Conservation (phyloP, 768 basidiomycete genomes). For the Collybia sordida region DNA sequence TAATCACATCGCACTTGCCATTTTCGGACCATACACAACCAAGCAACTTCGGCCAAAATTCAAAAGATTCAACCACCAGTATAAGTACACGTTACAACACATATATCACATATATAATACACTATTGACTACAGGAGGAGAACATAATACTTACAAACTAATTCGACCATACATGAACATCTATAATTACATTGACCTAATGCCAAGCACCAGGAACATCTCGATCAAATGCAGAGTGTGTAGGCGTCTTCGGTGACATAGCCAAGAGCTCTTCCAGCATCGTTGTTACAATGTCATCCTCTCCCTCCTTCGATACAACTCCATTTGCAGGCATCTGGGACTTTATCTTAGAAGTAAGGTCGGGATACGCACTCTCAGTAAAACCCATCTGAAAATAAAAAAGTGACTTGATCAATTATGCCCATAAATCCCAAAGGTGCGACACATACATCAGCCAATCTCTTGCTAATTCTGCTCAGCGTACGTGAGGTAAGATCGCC, state of each 20-base stretch:
- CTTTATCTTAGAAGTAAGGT: conserved; percentile 48
- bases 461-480: conserved; percentile 49
- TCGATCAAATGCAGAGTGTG: conserved; percentile 34
- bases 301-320: conserved; percentile 48
- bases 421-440: background rate
- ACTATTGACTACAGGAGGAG: too few species aligned
- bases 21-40: too few species aligned
- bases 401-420: conserved; percentile 4
- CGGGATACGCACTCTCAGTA: conserved; percentile 54
- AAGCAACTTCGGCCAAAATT: too few species aligned
- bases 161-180: too few species aligned
- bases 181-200: conserved; percentile 12
- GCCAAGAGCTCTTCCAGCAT: conserved; percentile 60
- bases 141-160: too few species aligned
- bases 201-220: conserved; percentile 49
- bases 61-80: background rate
- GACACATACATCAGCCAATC: conserved; percentile 61
- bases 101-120: background rate
- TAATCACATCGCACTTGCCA: background rate
- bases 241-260: conserved; percentile 33
- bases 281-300: conserved; percentile 66
- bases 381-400: conserved; percentile 66
- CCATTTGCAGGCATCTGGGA: conserved; percentile 44
- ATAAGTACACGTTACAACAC: background rate
- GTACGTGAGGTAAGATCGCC: conserved; percentile 37